Evolutionary conservation across 1,284 basidiomycete genomes (phyloP), one percentile per base, ranked within the genome.

Genomic region (Marasmius oreades): DNA sequence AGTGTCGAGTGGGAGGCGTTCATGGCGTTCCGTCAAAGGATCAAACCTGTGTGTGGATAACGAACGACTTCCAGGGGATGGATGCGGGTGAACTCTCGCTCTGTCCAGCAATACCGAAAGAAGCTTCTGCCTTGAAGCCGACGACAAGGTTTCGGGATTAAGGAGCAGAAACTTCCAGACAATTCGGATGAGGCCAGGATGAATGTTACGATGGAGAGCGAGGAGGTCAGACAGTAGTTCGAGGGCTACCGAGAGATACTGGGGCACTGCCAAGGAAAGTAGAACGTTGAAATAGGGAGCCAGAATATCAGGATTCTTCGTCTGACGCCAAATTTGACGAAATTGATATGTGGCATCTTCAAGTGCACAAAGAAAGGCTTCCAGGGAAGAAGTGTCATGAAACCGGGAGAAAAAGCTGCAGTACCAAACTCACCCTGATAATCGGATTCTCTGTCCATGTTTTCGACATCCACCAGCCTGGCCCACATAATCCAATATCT

Each of bases 401-500:
- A 5, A 43, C 45, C 18, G 18, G 20, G 37, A 3, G 10, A 2
- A 24, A 43, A 26, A 31, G 2, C 7, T n/a, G n/a, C 1, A 36
- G 16, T 23, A 10, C 55, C 37, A 33, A 8, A 51, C 51, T 20
- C 14, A 59, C 60, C 51, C 2, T 51, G 26, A 20, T 59, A 42
- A 5, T 31, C 50, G 44, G 62, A 57, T 1, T 45, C 56, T 8
- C 55, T 54, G 11, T 53, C 45, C 22, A 48, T 2, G 16, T 50
- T 42, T 28, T 56, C 45, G 33, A 63, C 60, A 45, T 64, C 51
- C 46, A 67, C 66, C 23, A 76, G 61, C 47, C 65, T 55, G 6
- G 70, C 70, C 28, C 67, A 69, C 72, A 77, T 72, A 33, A 70
- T 59, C 76, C 76, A 77, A 60, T 71, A 76, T 14, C 67, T 66